Base-by-base conservation (phyloP, 2,329 filamentous ascomycete species). In the Parafenestella ontariensis region DNA sequence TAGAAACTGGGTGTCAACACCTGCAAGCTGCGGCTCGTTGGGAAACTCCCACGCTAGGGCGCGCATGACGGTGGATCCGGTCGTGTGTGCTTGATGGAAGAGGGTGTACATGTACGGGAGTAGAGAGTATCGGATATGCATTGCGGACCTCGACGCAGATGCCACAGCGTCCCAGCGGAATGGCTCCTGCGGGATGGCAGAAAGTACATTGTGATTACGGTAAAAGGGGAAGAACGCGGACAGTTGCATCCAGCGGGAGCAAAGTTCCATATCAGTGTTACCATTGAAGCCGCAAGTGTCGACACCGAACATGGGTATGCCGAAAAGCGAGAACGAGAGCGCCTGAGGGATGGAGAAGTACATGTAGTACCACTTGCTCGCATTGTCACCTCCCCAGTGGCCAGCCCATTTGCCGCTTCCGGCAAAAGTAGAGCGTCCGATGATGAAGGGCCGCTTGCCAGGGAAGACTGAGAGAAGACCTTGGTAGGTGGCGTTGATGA, bases 381-480 rank as follows among this genome's bases (percentile, higher is more conserved):
- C 77, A 68, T 92, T 93, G 72, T 94, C 79, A 24, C 74, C 90
- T 26, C 90, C 90, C 91, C 91, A 96, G 74, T 95, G 91, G 1
- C 90, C 91, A 1, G 90, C 88, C 78, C 84, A 89, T 71, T 85
- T 86, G 1, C 92, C 91, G 0, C 86, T 86, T 3, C 91, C 91
- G 9, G 90, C 83, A 68, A 94, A 95, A 1, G 91, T 95, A 34
- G 88, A 91, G 15, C 92, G 87, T 0, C 89, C 90, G 66, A 96
- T 92, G 69, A 96, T 89, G 76, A 96, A 91, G 0, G 92, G 92
- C 0, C 92, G 86, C 72, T 90, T 89, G 13, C 78, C 81, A 0
- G 89, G 86, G 55, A 86, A 85, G 17, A 90, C 80, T 2, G 80
- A 72, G 3, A 88, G 78, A 28, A 95, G 83, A 52, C 86, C 89